A percentile compares a stretch with the other conserved stretches of the same genome.
Conservation (phyloP, 352 stramenopile species). For the Phytophthora niederhauseri region DNA sequence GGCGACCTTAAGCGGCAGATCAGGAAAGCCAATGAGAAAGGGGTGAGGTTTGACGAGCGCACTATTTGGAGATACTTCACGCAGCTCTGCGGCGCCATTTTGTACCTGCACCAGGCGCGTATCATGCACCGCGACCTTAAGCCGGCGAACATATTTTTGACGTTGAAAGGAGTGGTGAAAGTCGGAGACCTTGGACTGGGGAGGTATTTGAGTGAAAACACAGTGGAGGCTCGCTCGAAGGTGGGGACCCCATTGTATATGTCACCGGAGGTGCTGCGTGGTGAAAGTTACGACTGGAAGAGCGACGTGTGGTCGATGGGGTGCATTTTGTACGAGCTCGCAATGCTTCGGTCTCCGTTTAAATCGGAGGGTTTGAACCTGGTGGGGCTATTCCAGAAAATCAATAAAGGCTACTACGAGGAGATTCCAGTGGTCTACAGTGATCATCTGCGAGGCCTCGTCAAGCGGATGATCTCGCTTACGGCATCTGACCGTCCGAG, state of each 20-base stretch:
- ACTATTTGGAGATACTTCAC: conserved; percentile 95
- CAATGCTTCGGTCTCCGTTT: conserved; percentile 94
- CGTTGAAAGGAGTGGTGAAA: conserved; percentile 91
- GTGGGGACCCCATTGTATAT: conserved; percentile 96
- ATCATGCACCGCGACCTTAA: conserved; percentile 97
- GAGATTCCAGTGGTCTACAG: conserved; percentile 68
- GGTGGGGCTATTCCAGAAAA: conserved; percentile 93
- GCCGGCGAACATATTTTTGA: conserved; percentile 95
- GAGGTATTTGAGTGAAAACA: conserved; percentile 81
- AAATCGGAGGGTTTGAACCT: conserved; percentile 93
- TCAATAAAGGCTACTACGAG: conserved; percentile 88
- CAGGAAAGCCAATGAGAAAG: conserved; percentile 88
- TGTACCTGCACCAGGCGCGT: conserved; percentile 87
- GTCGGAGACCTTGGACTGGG: conserved; percentile 84
- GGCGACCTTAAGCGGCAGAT: conserved; percentile 95
- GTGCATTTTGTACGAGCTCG: conserved; percentile 96
- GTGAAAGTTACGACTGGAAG: conserved; percentile 95
- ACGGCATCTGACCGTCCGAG: conserved; percentile 59
- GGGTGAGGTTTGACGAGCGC: conserved; percentile 88
- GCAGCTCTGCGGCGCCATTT: conserved; percentile 88
- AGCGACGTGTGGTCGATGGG: conserved; percentile 96
- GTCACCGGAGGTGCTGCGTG: conserved; percentile 94
- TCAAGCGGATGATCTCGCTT: conserved; percentile 80
- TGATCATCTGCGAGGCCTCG: conserved; percentile 54
- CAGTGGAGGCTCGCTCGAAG: conserved; percentile 87